Base-by-base conservation (phyloP, 352 stramenopile species). In the Phytophthora crassamura region DNA sequence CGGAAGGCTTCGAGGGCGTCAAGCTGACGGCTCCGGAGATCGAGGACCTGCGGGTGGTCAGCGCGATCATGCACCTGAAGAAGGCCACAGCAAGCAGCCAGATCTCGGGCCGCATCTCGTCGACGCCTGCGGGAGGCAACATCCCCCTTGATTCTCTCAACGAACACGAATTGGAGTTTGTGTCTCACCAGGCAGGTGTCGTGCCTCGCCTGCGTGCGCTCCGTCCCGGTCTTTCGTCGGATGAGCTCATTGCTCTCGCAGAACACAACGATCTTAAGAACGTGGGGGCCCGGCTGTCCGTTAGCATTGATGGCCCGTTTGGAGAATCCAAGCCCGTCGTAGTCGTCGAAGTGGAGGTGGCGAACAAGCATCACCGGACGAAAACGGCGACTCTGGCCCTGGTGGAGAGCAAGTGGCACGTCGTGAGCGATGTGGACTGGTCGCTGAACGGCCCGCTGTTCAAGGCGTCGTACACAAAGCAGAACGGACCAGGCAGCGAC, bases 1-100 rank as follows among this genome's bases (percentile, higher is more conserved):
- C 97, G 0, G 91, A 98, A 18, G 96, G 96, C 32, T 99, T 98
- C 69, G 52, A 81, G 0, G 95, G 91, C 38, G 92, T 97, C 2
- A 51, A 88, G 52, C 69, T 98, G 28, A 79, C 73, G 2, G 12
- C 58, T 0, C 50, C 59, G 16, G 86, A 98, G 59, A 79, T 72
- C 35, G 72, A 87, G 40, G 80, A 98, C 63, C 66, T 98, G 3
- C 75, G 80, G 5, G 83, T 90, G 10, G 84, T 94, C 32, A 79
- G 81, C 14, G 84, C 84, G 14, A 77, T 88, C 40, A 86, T 97
- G 67, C 86, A 97, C 54, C 48, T 80, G 38, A 84, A 84, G 40
- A 83, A 77, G 51, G 53, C 69, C 7, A 56, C 55, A 10, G 55
- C 68, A 9, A 76, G 53, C 49, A 75, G 62, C 30, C 64, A 78